A percentile compares a stretch with the other conserved stretches of the same genome.
These are phyloP conservation scores for Dipteronia sinensis DNA, from an alignment of 345 rosid species.

Conservation along the genomic window DNA sequence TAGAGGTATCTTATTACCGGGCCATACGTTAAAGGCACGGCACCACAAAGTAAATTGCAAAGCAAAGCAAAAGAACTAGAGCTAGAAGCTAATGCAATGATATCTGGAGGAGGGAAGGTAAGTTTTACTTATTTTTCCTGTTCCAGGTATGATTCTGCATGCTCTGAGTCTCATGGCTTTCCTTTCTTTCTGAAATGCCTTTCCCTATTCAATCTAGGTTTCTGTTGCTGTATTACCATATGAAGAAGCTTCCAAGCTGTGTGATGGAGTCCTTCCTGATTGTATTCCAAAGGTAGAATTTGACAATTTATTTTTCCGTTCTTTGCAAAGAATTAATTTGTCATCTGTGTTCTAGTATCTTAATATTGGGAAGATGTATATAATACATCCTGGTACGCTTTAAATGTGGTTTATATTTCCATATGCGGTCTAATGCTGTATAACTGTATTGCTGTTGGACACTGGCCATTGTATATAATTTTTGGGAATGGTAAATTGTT, in stretches of 20 bases:
- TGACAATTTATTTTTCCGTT: background rate
- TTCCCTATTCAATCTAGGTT: slow-evolving; percentile 43
- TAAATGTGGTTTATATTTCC: too few species aligned
- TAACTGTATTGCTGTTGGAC: too few species aligned
- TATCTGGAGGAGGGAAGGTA: slow-evolving; percentile 72
- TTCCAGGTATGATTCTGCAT: background rate
- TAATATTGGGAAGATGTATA: background rate
- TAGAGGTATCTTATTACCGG: slow-evolving; percentile 30
- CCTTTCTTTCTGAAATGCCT: slow-evolving; percentile 9
- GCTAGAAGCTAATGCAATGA: slow-evolving; percentile 59
- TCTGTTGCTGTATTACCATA: slow-evolving; percentile 55
- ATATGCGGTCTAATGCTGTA: too few species aligned
- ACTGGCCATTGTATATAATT: too few species aligned
- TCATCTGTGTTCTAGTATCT: background rate
- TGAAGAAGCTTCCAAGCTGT: slow-evolving; percentile 62
- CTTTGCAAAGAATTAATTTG: background rate
- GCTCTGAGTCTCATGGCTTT: background rate
- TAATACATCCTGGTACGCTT: background rate
- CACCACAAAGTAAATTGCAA: slow-evolving; percentile 55
- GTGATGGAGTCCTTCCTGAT: slow-evolving; percentile 86
- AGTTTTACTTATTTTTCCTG: slow-evolving; percentile 10
- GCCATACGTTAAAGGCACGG: slow-evolving; percentile 71
- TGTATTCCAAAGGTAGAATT: slow-evolving; percentile 65
- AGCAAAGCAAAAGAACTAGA: slow-evolving; percentile 66
- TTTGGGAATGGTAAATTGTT: too few species aligned